Conservation (phyloP, 2,329 filamentous ascomycete genomes). For the Dactylellina haptotyla region DNA sequence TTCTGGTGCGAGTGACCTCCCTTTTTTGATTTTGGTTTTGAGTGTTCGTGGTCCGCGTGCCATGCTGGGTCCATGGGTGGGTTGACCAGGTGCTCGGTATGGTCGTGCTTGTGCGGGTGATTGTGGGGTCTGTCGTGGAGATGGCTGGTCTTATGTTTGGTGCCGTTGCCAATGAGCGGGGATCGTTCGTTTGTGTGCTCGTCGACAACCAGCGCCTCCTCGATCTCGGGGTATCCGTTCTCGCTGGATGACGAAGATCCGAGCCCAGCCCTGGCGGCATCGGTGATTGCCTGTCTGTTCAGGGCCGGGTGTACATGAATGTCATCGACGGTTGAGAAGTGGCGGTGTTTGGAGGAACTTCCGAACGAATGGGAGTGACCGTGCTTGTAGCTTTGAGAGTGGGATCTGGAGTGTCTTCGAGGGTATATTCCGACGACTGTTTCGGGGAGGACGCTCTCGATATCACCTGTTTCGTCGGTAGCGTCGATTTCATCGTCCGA, state of each 20-base stretch:
- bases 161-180: constrained; percentile 60
- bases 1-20: constrained; percentile 82
- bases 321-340: constrained; percentile 65
- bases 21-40: constrained; percentile 72
- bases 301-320: constrained; percentile 88
- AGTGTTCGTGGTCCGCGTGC: constrained; percentile 83
- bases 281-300: constrained; percentile 91
- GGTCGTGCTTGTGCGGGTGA: constrained; percentile 57
- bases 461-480: constrained; percentile 70
- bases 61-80: constrained; percentile 60
- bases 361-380: constrained; percentile 63
- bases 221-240: constrained; percentile 68
- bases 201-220: constrained; percentile 62
- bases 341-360: constrained; percentile 56
- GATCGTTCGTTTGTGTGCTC: constrained; percentile 62
- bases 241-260: constrained; percentile 68
- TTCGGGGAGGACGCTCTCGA: constrained; percentile 72
- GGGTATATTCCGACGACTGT: constrained; percentile 65
- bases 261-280: constrained; percentile 74
- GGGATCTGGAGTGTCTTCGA: constrained; percentile 56
- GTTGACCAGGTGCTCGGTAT: constrained; percentile 56
- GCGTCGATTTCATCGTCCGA: constrained; percentile 61
- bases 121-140: constrained; percentile 58
- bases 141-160: constrained; percentile 58
- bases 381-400: constrained; percentile 60